phyloP scores from a whole-genome alignment of 805 yeast species.

The Maudiozyma saulgeensis region DNA sequence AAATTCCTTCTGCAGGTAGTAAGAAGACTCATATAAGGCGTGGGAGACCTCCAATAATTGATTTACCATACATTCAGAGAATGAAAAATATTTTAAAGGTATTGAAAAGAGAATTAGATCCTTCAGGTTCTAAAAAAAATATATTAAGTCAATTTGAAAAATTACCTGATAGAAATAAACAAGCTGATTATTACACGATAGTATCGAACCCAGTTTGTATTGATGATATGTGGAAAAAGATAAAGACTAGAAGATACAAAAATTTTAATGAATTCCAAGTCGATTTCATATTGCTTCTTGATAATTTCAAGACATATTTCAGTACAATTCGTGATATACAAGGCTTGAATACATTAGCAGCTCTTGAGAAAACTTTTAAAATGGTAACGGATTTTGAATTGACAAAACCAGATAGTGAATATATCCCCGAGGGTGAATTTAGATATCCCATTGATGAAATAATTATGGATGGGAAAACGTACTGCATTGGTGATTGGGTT shows the following conservation, averaged over 20 bases:
- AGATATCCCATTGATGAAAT: conserved; percentile 76
- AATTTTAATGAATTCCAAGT: conserved; percentile 65
- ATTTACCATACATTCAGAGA: conserved; percentile 63
- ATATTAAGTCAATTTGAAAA: conserved; percentile 66
- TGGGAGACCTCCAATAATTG: conserved; percentile 30
- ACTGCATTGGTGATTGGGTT: conserved; percentile 92
- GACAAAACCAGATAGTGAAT: conserved; percentile 73
- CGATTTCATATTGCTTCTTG: conserved; percentile 67
- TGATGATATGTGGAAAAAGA: conserved; percentile 68
- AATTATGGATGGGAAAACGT: conserved; percentile 59
- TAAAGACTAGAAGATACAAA: conserved; percentile 74
- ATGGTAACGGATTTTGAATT: conserved; percentile 56
- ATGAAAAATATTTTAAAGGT: conserved; percentile 79
- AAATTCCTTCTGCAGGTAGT: background rate
- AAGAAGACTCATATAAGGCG: conserved; percentile 25
- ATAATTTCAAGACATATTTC: conserved; percentile 60
- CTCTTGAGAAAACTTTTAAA: conserved; percentile 53
- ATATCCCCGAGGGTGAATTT: conserved; percentile 48
- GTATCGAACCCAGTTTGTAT: conserved; percentile 55
- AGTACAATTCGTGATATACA: conserved; percentile 40
- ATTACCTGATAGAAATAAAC: conserved; percentile 49
- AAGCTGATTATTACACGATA: conserved; percentile 38
- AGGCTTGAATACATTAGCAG: conserved; percentile 50
- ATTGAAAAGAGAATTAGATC: conserved; percentile 61
- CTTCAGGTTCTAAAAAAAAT: conserved; percentile 33